phyloP scores from a whole-genome alignment of 805 yeast genomes.

The Ogataea methylovora region DNA sequence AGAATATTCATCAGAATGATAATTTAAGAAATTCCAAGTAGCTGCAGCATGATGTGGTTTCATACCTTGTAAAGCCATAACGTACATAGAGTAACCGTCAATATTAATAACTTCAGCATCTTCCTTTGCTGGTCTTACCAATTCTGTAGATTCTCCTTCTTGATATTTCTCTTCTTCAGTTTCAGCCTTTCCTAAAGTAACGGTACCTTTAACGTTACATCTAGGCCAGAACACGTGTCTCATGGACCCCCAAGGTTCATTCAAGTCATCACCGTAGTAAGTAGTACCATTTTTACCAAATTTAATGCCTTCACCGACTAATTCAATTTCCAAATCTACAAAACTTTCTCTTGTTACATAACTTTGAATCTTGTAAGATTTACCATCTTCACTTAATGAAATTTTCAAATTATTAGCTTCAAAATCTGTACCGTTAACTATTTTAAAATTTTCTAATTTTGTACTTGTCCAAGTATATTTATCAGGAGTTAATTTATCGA shows the following conservation, averaged over 20 bases:
- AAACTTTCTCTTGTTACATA: slow-evolving; percentile 58
- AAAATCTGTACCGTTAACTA: slow-evolving; percentile 64
- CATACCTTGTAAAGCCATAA: slow-evolving; percentile 97
- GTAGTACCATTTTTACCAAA: slow-evolving; percentile 86
- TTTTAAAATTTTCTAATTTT: slow-evolving; percentile 68
- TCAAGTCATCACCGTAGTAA: slow-evolving; percentile 74
- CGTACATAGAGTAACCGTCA: slow-evolving; percentile 63
- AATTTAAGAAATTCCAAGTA: slow-evolving; percentile 88
- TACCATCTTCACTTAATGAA: slow-evolving; percentile 43
- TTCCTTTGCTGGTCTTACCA: slow-evolving; percentile 8
- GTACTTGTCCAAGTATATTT: slow-evolving; percentile 85
- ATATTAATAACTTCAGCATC: slow-evolving; percentile 22
- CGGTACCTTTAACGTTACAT: slow-evolving; percentile 58
- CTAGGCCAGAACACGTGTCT: slow-evolving; percentile 97
- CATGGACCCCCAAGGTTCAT: slow-evolving; percentile 95
- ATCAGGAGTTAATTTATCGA: slow-evolving; percentile 43
- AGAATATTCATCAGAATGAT: slow-evolving; percentile 66
- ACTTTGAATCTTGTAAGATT: slow-evolving; percentile 49
- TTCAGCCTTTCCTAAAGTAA: slow-evolving; percentile 30
- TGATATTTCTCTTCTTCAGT: slow-evolving; percentile 4
- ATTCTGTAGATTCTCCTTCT: slow-evolving; percentile 8
- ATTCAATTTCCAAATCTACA: slow-evolving; percentile 60
- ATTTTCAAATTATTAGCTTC: slow-evolving; percentile 68
- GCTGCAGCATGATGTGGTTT: slow-evolving; percentile 99
- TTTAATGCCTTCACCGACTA: slow-evolving; percentile 72